Percentiles rank a stretch among this genome's conserved stretches.
These are phyloP conservation scores for Parietaria judaica DNA, from an alignment of 306 rosid species.

Conservation along the genomic window DNA sequence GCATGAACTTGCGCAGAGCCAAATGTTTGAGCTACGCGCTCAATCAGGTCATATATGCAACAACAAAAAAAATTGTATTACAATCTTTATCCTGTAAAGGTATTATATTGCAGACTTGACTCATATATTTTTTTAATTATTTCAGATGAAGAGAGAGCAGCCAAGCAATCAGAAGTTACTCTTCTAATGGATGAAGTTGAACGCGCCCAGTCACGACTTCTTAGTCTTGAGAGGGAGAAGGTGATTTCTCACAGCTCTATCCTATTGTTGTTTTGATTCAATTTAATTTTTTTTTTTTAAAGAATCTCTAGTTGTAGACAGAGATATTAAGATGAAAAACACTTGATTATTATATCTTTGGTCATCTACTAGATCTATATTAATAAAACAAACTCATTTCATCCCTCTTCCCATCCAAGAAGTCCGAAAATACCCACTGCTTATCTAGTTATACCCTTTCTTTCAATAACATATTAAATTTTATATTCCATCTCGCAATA, in stretches of 20 bases:
- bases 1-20: conserved; percentile 94
- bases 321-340: too few relatives aligned
- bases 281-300: too few relatives aligned
- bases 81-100: conserved; percentile 10
- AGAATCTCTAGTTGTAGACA: too few relatives aligned
- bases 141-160: conserved; percentile 78
- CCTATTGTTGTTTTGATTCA: neutral
- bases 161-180: conserved; percentile 83
- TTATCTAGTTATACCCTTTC: neutral
- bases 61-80: neutral
- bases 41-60: conserved; percentile 61
- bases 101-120: conserved; percentile 6
- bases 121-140: conserved; percentile 11
- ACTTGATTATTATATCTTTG: too few relatives aligned
- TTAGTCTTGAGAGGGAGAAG: conserved; percentile 63
- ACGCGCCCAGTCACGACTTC: conserved; percentile 56
- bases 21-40: conserved; percentile 87
- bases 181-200: conserved; percentile 72
- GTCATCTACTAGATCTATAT: too few relatives aligned
- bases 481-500: neutral
- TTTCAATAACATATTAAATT: neutral
- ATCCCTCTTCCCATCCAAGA: too few relatives aligned
- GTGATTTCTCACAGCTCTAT: conserved; percentile 11
- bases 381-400: too few relatives aligned
- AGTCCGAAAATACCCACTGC: too few relatives aligned